Conservation (phyloP, 2,329 filamentous ascomycete species). For the Cladophialophora chaetospira region DNA sequence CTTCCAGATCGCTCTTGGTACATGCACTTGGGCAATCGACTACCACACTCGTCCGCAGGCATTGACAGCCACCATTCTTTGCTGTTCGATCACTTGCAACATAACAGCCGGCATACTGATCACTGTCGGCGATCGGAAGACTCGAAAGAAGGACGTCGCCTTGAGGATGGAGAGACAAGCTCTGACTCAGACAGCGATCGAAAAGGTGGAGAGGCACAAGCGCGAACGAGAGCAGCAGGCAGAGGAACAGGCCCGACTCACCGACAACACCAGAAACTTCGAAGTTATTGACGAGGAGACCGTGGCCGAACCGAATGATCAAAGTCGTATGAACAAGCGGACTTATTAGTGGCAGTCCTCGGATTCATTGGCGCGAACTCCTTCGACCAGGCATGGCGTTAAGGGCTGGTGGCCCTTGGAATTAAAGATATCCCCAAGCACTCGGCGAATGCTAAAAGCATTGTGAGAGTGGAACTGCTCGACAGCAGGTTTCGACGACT, state of each 20-base stretch:
- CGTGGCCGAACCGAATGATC: background rate
- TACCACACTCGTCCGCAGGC: conserved; percentile 70
- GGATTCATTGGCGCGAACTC: background rate
- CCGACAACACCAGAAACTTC: conserved; percentile 15
- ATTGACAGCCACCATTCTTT: conserved; percentile 78
- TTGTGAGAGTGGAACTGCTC: too few species aligned
- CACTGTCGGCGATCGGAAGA: conserved; percentile 71
- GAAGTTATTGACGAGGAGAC: conserved; percentile 30
- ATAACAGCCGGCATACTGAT: conserved; percentile 76
- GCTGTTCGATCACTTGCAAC: conserved; percentile 75
- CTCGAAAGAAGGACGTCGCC: conserved; percentile 82
- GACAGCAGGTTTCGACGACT: too few species aligned
- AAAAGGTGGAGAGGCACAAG: conserved; percentile 42
- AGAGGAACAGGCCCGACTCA: conserved; percentile 5
- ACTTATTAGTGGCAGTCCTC: conserved; percentile 6
- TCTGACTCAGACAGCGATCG: conserved; percentile 67
- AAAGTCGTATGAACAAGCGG: conserved; percentile 11
- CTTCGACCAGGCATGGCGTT: conserved; percentile 3
- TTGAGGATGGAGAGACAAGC: conserved; percentile 76
- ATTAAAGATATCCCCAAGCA: background rate
- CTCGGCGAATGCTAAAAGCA: too few species aligned
- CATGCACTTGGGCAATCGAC: conserved; percentile 76
- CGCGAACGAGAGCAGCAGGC: conserved; percentile 14
- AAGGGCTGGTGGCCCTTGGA: background rate
- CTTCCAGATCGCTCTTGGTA: conserved; percentile 77